Base-by-base conservation (phyloP, 495 filamentous ascomycete species). In the Penicillium goetzii region DNA sequence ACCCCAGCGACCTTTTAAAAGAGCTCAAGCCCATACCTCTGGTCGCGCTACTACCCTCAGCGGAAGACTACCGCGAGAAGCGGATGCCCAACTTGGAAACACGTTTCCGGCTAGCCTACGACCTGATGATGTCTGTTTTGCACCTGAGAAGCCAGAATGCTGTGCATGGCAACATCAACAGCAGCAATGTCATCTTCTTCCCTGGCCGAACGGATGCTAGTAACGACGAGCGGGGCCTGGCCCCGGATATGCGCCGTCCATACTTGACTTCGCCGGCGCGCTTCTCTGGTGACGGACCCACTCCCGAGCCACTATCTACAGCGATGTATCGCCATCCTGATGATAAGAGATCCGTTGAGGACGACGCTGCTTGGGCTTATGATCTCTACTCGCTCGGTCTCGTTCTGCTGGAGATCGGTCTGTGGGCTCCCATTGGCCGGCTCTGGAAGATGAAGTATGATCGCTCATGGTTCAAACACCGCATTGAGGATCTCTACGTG, bases 341-440 rank as follows among this genome's bases (percentile, higher is more conserved):
- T 9, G 90, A 91, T 63, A 89, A 89, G 49, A 75, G 87, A 45
- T 82, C 78, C 17, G 81, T 84, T 28, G 76, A 78, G 15, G 83
- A 88, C 58, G 77, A 79, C 61, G 73, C 72, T 17, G 76, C 79
- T 2, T 83, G 80, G 76, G 85, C 88, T 1, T 88, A 92, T 66
- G 93, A 97, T 68, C 81, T 96, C 0, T 97, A 96, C 71, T 90
- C 91, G 4, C 78, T 97, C 3, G 92, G 91, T 38, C 84, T 97
- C 67, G 80, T 97, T 14, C 80, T 97, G 12, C 75, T 97, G 32
- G 93, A 96, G 59, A 89, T 97, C 60, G 93, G 93, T 28, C 80
- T 97, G 1, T 97, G 93, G 93, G 87, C 85, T n/a, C 88, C 90
- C 3, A 81, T 96, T 40, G 83, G 84, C 58, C 84, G 84, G 34